Conservation (phyloP, 2,329 filamentous ascomycete species). For the Fusarium nisikadoi region DNA sequence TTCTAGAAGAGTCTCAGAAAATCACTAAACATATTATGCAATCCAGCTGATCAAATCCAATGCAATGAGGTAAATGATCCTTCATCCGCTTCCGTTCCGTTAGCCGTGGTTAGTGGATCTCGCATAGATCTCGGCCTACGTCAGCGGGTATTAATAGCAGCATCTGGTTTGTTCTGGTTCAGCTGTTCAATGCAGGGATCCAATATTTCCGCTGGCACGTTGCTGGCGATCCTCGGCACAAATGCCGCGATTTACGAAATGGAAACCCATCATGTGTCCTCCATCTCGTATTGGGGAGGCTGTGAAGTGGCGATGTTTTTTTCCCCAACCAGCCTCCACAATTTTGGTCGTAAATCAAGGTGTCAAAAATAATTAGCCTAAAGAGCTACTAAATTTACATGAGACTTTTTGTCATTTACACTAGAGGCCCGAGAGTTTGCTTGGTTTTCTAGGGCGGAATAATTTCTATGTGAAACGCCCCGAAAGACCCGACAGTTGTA, state of each 20-base stretch:
- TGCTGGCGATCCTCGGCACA: slow-evolving; percentile 2
- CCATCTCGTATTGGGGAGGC: not conserved
- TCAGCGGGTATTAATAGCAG: slow-evolving; percentile 3
- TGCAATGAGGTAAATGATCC: not conserved
- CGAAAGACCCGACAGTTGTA: not conserved
- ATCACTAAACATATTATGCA: no score
- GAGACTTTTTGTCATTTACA: not conserved
- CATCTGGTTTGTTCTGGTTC: not conserved
- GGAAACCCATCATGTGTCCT: not conserved
- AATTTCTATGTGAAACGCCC: slow-evolving; percentile 7
- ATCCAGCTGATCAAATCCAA: not conserved
- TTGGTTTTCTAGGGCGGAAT: not conserved
- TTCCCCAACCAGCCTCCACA: not conserved
- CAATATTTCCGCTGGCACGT: not conserved
- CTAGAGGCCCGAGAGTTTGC: not conserved
- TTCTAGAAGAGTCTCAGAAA: not conserved
- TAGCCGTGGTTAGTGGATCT: not conserved
- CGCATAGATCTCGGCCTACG: slow-evolving; percentile 6
- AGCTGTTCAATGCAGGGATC: not conserved
- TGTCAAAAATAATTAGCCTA: not conserved
- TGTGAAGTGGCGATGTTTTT: slow-evolving; percentile 2
- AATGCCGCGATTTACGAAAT: not conserved
- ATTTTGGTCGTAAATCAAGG: not conserved
- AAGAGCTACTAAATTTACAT: fast-evolving
- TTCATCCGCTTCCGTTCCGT: not conserved